phyloP scores from a whole-genome alignment of 2,329 filamentous ascomycete species.

The Dothiorella sarmentorum region DNA sequence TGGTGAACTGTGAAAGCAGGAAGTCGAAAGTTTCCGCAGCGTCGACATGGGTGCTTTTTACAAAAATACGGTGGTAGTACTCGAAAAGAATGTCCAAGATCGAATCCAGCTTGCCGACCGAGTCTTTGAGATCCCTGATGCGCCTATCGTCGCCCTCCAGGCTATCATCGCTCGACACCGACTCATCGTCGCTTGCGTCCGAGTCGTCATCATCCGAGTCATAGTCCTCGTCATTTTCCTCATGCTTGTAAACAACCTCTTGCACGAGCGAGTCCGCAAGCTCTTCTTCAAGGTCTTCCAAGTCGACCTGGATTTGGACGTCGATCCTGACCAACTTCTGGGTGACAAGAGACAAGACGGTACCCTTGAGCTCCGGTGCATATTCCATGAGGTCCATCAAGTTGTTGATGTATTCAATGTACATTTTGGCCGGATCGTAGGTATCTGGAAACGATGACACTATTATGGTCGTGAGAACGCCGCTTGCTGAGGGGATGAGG shows the following conservation, averaged over 20 bases:
- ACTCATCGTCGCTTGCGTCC: conserved; percentile 65
- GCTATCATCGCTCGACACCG: conserved; percentile 63
- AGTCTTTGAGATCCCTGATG: conserved; percentile 71
- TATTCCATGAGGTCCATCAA: conserved; percentile 75
- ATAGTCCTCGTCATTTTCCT: conserved; percentile 49
- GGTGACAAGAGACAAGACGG: conserved; percentile 78
- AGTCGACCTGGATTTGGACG: conserved; percentile 87
- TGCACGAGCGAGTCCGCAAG: conserved; percentile 69
- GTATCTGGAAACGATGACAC: conserved; percentile 69
- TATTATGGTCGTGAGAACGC: conserved; percentile 65
- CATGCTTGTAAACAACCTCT: conserved; percentile 40
- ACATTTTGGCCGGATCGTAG: conserved; percentile 71
- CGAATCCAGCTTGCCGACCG: conserved; percentile 85
- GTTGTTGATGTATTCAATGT: conserved; percentile 85
- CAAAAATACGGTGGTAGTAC: conserved; percentile 73
- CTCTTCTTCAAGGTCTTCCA: conserved; percentile 90
- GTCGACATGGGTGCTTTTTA: conserved; percentile 59
- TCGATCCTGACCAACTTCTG: conserved; percentile 90
- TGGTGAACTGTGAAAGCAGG: conserved; percentile 79
- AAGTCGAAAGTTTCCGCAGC: conserved; percentile 73
- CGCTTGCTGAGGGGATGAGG: conserved; percentile 75
- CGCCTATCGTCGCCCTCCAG: conserved; percentile 56
- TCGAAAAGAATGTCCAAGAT: conserved; percentile 85
- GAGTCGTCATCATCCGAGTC: conserved; percentile 44
- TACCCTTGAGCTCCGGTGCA: conserved; percentile 70